Conservation (phyloP, 1,284 basidiomycete species). For the Thecaphora thlaspeos region DNA sequence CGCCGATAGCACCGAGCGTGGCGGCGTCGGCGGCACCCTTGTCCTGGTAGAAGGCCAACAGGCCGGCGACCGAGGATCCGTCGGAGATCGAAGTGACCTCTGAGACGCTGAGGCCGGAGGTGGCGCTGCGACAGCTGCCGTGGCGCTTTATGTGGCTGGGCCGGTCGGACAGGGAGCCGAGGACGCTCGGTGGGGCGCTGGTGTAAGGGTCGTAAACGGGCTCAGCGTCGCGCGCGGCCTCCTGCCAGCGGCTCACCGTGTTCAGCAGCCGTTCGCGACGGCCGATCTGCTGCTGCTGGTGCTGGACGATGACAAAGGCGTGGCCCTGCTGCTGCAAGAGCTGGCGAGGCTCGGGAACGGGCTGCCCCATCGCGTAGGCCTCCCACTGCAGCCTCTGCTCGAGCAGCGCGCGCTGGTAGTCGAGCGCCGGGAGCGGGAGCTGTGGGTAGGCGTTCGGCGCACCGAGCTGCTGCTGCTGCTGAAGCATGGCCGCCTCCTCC, state of each 20-base stretch:
- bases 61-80: neutral
- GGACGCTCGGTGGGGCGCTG: neutral
- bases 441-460: neutral
- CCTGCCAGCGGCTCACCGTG: neutral
- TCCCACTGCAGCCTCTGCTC: neutral
- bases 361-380: neutral
- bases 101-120: too few species aligned
- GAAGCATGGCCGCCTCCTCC: neutral
- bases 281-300: neutral
- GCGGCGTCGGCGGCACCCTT: neutral
- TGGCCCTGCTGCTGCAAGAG: neutral
- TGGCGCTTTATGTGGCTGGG: neutral
- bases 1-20: neutral
- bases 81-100: neutral
- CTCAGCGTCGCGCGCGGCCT: neutral
- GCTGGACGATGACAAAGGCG: too few species aligned
- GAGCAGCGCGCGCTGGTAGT: neutral
- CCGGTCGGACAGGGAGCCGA: neutral
- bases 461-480: neutral
- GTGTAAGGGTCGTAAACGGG: slow-evolving; percentile 1
- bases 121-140: neutral
- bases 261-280: neutral
- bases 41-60: neutral
- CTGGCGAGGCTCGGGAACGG: neutral
- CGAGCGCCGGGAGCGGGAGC: neutral